Evolutionary conservation across 1,284 basidiomycete genomes (phyloP), one percentile per base, ranked within the genome.

Genomic region (Trametes pubescens): DNA sequence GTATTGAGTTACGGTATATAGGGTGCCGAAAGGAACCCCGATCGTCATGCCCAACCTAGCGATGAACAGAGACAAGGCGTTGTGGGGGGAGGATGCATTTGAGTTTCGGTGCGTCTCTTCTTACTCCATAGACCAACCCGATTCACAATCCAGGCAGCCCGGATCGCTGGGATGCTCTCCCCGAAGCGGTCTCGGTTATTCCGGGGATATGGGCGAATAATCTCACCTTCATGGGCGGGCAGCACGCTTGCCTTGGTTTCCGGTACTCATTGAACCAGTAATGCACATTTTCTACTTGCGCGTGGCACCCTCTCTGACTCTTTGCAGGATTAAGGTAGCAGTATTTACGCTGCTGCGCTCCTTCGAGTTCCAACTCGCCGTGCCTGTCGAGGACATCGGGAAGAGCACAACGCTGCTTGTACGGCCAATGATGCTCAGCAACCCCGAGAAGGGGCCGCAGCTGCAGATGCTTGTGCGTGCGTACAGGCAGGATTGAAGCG

Each of bases 261-360:
- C 83, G 87, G 5, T 91, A 92, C 70, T 82, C 89, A 1, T 68
- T 92, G 14, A 78, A 85, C 22, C 88, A 92, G 85, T 86, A 66
- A 54, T 78, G 72, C 18, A 24, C n/a, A 10, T 35, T 26, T 22
- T n/a, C n/a, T n/a, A n/a, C n/a, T n/a, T n/a, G n/a, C n/a, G n/a
- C n/a, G n/a, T n/a, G n/a, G n/a, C n/a, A n/a, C n/a, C n/a, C n/a
- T n/a, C n/a, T n/a, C n/a, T n/a, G n/a, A n/a, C n/a, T n/a, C n/a
- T n/a, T n/a, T 44, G 13, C 59, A 85, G 83, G 72, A 83, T 81
- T 75, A 86, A 85, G 64, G 81, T 80, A n/a, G n/a, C n/a, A n/a
- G n/a, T n/a, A n/a, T n/a, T n/a, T n/a, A n/a, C n/a, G n/a, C n/a
- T n/a, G n/a, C 72, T 89, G 14, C 79, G 86, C 18, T 77, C 80